Conservation (phyloP, 768 basidiomycete species). For the Thelephora aurantiotincta region DNA sequence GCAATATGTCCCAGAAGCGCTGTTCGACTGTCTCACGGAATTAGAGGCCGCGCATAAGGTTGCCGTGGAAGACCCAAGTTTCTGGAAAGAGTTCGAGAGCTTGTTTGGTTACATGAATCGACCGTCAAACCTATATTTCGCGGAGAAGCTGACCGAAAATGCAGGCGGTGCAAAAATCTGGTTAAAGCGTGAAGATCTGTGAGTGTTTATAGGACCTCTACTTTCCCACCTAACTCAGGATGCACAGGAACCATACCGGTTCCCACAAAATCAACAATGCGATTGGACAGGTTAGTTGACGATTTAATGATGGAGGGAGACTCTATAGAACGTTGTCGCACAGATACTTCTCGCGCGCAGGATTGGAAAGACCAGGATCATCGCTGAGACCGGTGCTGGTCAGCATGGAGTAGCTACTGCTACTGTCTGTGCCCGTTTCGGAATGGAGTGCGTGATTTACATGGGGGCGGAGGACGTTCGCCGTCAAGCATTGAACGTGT, state of each 20-base stretch:
- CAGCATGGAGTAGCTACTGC: conserved; percentile 99
- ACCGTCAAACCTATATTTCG: conserved; percentile 83
- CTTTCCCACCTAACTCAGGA: conserved; percentile 2
- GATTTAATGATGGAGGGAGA: background rate
- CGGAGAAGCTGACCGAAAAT: conserved; percentile 79
- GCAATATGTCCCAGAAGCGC: conserved; percentile 91
- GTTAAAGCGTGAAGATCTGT: conserved; percentile 94
- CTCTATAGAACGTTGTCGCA: background rate
- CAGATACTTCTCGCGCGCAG: conserved; percentile 90
- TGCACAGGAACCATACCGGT: conserved; percentile 81
- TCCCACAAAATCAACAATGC: conserved; percentile 99
- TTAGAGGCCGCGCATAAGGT: conserved; percentile 82
- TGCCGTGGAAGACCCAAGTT: conserved; percentile 78
- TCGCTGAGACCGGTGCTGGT: conserved; percentile 97
- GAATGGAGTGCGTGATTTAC: conserved; percentile 88
- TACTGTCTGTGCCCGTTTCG: conserved; percentile 94
- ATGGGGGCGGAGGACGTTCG: conserved; percentile 98
- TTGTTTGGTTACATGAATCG: conserved; percentile 92
- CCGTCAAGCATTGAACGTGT: conserved; percentile 92
- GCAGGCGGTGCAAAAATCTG: conserved; percentile 93
- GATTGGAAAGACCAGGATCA: conserved; percentile 91
- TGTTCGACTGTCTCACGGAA: conserved; percentile 87
- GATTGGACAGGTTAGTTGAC: conserved; percentile 66
- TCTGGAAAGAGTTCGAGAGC: conserved; percentile 83
- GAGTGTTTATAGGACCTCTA: conserved; percentile 13